Percentiles rank a stretch among this genome's conserved stretches.
These are phyloP conservation scores for Lactifluus subvellereus DNA, from an alignment of 768 basidiomycete species.

Conservation along the genomic window DNA sequence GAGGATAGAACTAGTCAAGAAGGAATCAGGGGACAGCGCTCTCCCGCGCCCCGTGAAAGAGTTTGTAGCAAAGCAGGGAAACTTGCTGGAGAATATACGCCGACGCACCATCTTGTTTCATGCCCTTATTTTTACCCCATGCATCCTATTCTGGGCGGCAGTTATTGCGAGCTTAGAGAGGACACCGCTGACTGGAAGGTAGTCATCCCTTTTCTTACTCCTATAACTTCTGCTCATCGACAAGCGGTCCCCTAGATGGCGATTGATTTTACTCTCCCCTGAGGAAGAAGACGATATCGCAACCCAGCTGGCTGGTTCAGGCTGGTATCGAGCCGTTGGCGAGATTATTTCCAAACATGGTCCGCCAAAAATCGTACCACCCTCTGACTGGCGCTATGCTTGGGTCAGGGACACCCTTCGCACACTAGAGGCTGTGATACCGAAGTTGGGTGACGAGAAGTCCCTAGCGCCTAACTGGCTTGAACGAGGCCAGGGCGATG, in stretches of 20 bases:
- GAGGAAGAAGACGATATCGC: conserved; percentile 91
- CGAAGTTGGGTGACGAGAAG: conserved; percentile 54
- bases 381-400: conserved; percentile 80
- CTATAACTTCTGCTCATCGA: background rate
- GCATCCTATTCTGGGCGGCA: conserved; percentile 57
- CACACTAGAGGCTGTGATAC: conserved; percentile 69
- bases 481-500: conserved; percentile 42
- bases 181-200: conserved; percentile 86
- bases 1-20: conserved; percentile 40
- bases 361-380: conserved; percentile 53
- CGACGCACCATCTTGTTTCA: conserved; percentile 46
- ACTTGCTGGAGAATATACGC: conserved; percentile 44
- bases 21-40: conserved; percentile 31
- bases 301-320: conserved; percentile 70
- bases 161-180: conserved; percentile 68
- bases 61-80: conserved; percentile 48
- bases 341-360: conserved; percentile 69
- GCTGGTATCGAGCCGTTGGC: conserved; percentile 82
- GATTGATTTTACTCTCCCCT: conserved; percentile 83
- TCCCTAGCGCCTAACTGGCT: conserved; percentile 53
- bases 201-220: background rate
- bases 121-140: conserved; percentile 54
- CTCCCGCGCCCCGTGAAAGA: conserved; percentile 32
- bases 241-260: conserved; percentile 49
- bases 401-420: conserved; percentile 84